phyloP scores from a whole-genome alignment of 306 rosid species.

The Trichosanthes cucumerina region DNA sequence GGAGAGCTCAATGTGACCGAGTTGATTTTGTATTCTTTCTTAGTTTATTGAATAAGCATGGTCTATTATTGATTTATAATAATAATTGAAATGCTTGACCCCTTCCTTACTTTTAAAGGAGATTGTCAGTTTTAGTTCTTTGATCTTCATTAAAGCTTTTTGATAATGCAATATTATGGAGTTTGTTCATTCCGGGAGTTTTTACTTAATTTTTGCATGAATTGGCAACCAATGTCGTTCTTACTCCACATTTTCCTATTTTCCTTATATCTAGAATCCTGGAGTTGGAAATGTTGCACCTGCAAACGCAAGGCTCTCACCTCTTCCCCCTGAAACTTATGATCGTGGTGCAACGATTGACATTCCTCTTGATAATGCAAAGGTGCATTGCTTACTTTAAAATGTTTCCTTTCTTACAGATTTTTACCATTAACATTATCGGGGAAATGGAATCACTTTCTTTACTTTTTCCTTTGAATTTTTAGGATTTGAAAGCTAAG shows the following conservation, averaged over 20 bases:
- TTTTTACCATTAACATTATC: neutral
- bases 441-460: neutral
- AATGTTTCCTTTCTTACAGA: neutral
- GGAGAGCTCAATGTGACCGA: neutral
- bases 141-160: neutral
- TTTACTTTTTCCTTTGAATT: neutral
- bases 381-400: slow-evolving; percentile 29
- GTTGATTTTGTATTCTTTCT: neutral
- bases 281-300: slow-evolving; percentile 41
- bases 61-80: neutral
- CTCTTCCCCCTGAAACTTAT: slow-evolving; percentile 63
- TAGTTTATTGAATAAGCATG: neutral
- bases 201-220: neutral
- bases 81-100: neutral
- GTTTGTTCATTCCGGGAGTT: neutral
- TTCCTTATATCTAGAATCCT: slow-evolving; percentile 29
- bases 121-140: neutral
- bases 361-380: slow-evolving; percentile 48
- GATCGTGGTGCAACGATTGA: slow-evolving; percentile 55
- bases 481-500: slow-evolving; percentile 55
- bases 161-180: neutral
- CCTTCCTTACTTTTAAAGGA: neutral
- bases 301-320: slow-evolving; percentile 42
- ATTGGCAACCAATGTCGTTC: neutral
- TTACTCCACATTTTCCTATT: slow-evolving; percentile 10